A percentile compares a stretch with the other conserved stretches of the same genome.
Conservation (phyloP, 169 alveolate species). For the Eimeria praecox region DNA sequence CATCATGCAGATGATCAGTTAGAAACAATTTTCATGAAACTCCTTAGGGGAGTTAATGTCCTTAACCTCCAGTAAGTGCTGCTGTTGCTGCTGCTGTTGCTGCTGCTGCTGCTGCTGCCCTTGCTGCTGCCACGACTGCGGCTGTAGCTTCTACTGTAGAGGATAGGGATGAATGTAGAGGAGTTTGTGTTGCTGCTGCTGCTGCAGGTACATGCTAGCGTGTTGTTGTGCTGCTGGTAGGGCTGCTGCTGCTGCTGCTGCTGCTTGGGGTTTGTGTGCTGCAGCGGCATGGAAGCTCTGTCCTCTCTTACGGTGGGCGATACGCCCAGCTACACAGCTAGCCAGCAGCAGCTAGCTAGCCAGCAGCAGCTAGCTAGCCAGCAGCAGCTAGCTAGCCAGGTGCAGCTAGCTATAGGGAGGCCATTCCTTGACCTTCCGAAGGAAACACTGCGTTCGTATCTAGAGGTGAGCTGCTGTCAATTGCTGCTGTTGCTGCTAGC, state of each 20-base stretch:
- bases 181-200: background rate
- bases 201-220: background rate
- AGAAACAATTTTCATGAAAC: constrained; percentile 72
- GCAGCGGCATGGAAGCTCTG: constrained; percentile 74
- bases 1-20: constrained; percentile 79
- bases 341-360: constrained; percentile 33
- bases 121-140: background rate
- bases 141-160: background rate
- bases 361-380: background rate
- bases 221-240: constrained; percentile 6
- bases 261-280: constrained; percentile 6
- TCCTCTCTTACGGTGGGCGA: background rate
- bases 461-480: background rate
- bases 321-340: background rate
- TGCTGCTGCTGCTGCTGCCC: background rate
- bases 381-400: constrained; percentile 44
- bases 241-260: constrained; percentile 51
- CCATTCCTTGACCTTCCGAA: constrained; percentile 57
- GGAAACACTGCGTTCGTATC: constrained; percentile 22
- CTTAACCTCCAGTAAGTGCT: constrained; percentile 69
- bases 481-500: constrained; percentile 6
- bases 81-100: constrained; percentile 24
- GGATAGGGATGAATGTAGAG: background rate
- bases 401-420: background rate
- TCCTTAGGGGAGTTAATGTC: constrained; percentile 72